Evolutionary conservation across 768 basidiomycete species (phyloP), one percentile per base, ranked within the genome.

Genomic region (Clitopilus hobsonii): DNA sequence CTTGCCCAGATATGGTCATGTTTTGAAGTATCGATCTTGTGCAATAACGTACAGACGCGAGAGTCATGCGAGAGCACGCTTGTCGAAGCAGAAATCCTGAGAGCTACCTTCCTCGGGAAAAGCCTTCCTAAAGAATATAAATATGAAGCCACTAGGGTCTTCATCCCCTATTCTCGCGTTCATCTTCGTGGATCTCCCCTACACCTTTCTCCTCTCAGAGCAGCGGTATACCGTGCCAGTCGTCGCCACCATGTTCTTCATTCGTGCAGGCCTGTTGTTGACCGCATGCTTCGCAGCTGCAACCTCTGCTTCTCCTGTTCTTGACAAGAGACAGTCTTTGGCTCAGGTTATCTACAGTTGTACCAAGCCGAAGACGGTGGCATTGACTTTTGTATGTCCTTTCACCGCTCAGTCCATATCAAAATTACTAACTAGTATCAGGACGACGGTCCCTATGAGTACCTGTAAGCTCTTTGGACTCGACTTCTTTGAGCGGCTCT

Each of bases 351-450:
- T 67, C 51, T 59, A 58, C 5, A 48, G 26, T 11, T 67, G 65
- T 32, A 65, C 59, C 3, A 53, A 58, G 5, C 61, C 65, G 22
- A 67, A 65, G 16, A 63, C 60, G 22, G 65, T 53, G 18, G 65
- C 65, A 2, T 53, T 67, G 24, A 67, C 65, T 20, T 67, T 67
- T 53, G 65, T 67, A 48, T 25, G 65, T 61, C 11, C 6, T 24
- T 16, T 20, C 2, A 28, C 20, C 5, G 16, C 52, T 25, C 20
- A 14, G 8, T 22, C 8, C 25, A 11, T n/a, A 18, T 30, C 25
- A 50, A 11, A 23, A 13, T 32, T 16, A 38, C 20, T 22, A 0
- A 20, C 8, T 36, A 8, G 16, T 41, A 18, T 28, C n/a, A 63
- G 63, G 63, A 65, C 38, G 63, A 65, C 32, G 63, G 63, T 11